phyloP scores from a whole-genome alignment of 371 early-diverging fungal genomes.

The Neoconidiobolus thromboides region DNA sequence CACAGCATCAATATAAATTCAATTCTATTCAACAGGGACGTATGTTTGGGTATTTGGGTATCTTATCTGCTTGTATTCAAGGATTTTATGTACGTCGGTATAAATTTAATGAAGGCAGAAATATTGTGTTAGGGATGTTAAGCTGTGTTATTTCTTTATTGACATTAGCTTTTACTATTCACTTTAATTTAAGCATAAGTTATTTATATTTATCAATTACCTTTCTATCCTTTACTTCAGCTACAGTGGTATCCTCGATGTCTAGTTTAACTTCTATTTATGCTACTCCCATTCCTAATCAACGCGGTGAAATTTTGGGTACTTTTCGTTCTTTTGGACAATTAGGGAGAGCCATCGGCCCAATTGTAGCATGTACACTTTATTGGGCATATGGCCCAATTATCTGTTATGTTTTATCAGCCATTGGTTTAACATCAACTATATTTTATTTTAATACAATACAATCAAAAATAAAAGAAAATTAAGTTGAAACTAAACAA shows the following conservation, averaged over 20 bases:
- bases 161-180: conserved; percentile 30
- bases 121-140: conserved; percentile 55
- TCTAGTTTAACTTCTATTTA: conserved; percentile 36
- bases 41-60: conserved; percentile 71
- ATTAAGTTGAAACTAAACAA: neutral
- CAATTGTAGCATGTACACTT: conserved; percentile 59
- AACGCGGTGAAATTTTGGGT: conserved; percentile 58
- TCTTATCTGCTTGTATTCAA: conserved; percentile 71
- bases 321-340: conserved; percentile 79
- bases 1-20: conserved; percentile 74
- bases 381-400: conserved; percentile 76
- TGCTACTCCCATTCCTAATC: conserved; percentile 7
- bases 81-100: conserved; percentile 80
- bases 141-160: conserved; percentile 46
- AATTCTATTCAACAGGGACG: conserved; percentile 76
- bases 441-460: neutral
- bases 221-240: conserved; percentile 75
- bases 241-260: conserved; percentile 82
- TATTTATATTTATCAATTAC: conserved; percentile 30
- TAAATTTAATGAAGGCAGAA: conserved; percentile 46
- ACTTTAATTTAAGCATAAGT: neutral
- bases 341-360: conserved; percentile 79
- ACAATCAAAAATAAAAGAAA: neutral
- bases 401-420: conserved; percentile 21
- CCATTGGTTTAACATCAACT: neutral